Base-by-base conservation (phyloP, 345 rosid species). In the Syzygium jambos region DNA sequence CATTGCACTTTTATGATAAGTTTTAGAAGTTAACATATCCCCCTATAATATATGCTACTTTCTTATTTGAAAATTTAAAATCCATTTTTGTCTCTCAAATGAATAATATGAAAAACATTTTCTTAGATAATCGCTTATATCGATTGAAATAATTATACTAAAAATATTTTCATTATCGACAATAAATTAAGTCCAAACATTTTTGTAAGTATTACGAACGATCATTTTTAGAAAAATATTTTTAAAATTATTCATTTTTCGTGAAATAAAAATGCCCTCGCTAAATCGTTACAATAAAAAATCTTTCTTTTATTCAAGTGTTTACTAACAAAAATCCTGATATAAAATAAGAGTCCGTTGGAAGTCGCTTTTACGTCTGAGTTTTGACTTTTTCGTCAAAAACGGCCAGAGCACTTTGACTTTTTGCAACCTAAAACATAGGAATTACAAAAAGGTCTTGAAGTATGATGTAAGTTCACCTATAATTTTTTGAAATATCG, bases 241-340 rank as follows among this genome's bases (percentile, higher is more conserved):
- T 53, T 6, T 17, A 6, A 22, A 56, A 56, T 5, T 22, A 56
- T 22, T 22, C 4, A 34, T 73, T 34, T 73, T 73, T 34, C 0
- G 0, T 5, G 1, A 30, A 30, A 65, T 0, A 3, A 65, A 30
- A 7, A 0, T 0, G 3, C 9, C 1, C 16, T 29, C 30, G 4
- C 23, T 0, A 0, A 25, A 65, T 65, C 6, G 0, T 30, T 15
- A 9, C 14, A 34, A 34, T 22, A 11, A 55, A 55, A 4, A 21
- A 55, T 55, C 57, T 21, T 2, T 55, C 57, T 19, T 55, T 55
- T 55, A 19, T 52, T 16, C 55, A 52, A 52, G 19, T 17, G 80
- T 9, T 73, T 10, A 17, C 46, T 11, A 19, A 10, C 25, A 34
- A 9, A 9, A 73, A 17, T 73, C 80, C 80, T 38, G 9, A 73